phyloP scores from a whole-genome alignment of 2,329 filamentous ascomycete species.

The Fusarium verrucosum region DNA sequence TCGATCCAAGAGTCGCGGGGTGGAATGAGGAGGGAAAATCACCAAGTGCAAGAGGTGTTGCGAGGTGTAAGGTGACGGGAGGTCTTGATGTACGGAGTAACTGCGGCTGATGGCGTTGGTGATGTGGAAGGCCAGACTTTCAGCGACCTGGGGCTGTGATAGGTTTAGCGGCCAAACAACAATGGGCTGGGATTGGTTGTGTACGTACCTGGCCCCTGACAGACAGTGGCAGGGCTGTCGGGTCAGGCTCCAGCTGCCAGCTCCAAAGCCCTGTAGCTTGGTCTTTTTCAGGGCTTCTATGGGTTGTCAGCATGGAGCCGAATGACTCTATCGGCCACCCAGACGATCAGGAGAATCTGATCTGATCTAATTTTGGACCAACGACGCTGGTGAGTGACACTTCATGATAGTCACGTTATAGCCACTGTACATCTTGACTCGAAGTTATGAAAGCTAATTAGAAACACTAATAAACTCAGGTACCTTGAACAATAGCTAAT shows the following conservation, averaged over 20 bases:
- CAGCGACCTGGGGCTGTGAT: constrained; percentile 39
- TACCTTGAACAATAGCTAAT: too few relatives aligned
- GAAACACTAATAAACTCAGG: too few relatives aligned
- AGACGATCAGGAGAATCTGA: neutral
- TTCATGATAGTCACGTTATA: constrained; percentile 1
- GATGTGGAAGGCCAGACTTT: constrained; percentile 42
- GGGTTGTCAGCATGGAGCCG: constrained; percentile 8
- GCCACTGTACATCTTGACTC: too few relatives aligned
- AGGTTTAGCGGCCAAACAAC: constrained; percentile 47
- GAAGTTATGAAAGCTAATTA: too few relatives aligned
- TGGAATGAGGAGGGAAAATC: constrained; percentile 21
- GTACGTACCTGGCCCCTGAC: constrained; percentile 20
- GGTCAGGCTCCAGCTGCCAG: constrained; percentile 18
- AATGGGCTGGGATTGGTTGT: constrained; percentile 2
- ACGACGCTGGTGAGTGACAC: neutral
- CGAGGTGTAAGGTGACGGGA: constrained; percentile 38
- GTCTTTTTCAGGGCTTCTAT: constrained; percentile 14
- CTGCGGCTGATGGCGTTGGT: constrained; percentile 45
- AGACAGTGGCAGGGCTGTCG: constrained; percentile 29
- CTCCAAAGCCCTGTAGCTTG: constrained; percentile 26
- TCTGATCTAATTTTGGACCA: neutral
- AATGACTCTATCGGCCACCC: constrained; percentile 36
- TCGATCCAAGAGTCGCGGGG: constrained; percentile 25
- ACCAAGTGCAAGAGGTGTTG: constrained; percentile 36
- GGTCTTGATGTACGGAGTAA: constrained; percentile 39